These are phyloP conservation scores for Colletotrichum melonis DNA, from an alignment of 2,329 filamentous ascomycete species.

Conservation along the genomic window DNA sequence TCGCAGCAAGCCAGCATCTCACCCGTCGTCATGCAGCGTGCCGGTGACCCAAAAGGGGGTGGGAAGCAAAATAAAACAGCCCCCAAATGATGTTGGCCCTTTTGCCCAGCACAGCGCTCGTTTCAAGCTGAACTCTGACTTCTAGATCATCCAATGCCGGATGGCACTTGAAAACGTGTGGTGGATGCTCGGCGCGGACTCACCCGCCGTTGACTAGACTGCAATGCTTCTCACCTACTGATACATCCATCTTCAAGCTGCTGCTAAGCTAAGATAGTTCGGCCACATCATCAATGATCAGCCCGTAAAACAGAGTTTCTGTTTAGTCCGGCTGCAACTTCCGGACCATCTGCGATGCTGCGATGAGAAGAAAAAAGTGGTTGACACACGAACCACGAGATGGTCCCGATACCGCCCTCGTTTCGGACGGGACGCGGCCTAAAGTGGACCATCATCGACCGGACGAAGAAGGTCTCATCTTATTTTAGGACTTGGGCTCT, in stretches of 20 bases:
- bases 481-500: not conserved
- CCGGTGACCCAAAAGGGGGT: not conserved
- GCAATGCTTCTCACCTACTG: not conserved
- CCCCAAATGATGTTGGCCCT: not conserved
- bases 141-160: slow-evolving; percentile 7
- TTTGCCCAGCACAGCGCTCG: not conserved
- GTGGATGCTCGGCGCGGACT: not conserved
- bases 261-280: not conserved
- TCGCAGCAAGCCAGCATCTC: not conserved
- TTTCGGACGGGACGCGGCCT: slow-evolving; percentile 21
- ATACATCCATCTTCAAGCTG: too few species aligned
- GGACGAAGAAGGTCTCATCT: slow-evolving; percentile 17
- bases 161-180: not conserved
- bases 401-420: slow-evolving; percentile 19
- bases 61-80: not conserved
- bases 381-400: not conserved
- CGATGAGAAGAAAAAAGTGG: not conserved
- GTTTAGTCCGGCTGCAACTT: not conserved
- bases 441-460: not conserved
- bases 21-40: not conserved
- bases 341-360: not conserved
- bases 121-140: not conserved
- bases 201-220: not conserved
- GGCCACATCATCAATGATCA: not conserved
- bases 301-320: slow-evolving; percentile 9